Conservation (phyloP, 2,329 filamentous ascomycete genomes). For the Fulvia fulva region DNA sequence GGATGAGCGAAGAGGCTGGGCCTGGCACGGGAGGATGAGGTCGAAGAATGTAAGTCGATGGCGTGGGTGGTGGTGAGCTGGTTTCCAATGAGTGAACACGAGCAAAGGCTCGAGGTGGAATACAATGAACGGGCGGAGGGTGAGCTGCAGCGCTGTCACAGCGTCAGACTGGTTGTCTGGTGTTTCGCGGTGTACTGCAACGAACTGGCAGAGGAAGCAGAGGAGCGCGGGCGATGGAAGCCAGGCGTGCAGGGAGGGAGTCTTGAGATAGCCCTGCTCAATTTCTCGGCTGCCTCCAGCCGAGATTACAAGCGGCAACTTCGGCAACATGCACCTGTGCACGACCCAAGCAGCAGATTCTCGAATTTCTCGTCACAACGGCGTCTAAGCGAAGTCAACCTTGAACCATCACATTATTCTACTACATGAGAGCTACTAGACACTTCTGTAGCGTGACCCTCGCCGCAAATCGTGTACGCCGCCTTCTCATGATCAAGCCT, state of each 20-base stretch:
- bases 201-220: not conserved
- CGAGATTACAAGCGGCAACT: not conserved
- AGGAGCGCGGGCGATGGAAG: not conserved
- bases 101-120: slow-evolving; percentile 10
- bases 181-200: not conserved
- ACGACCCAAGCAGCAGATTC: not conserved
- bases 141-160: not conserved
- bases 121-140: not conserved
- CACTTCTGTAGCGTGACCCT: not conserved
- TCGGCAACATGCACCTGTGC: not conserved
- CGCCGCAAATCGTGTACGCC: not conserved
- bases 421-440: no score
- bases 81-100: slow-evolving; percentile 11
- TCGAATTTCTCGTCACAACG: not conserved
- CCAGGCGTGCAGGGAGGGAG: not conserved
- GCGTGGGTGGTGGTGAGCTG: slow-evolving; percentile 1
- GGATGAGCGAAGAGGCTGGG: slow-evolving; percentile 6
- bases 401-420: no score
- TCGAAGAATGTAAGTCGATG: slow-evolving; percentile 7
- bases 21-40: slow-evolving; percentile 3
- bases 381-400: no score
- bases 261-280: not conserved
- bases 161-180: slow-evolving; percentile 1
- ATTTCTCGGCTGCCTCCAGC: not conserved
- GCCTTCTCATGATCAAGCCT: not conserved